A percentile compares a stretch with the other conserved stretches of the same genome.
Conservation (phyloP, 2,329 filamentous ascomycete species). For the Aspergillus luchuensis region DNA sequence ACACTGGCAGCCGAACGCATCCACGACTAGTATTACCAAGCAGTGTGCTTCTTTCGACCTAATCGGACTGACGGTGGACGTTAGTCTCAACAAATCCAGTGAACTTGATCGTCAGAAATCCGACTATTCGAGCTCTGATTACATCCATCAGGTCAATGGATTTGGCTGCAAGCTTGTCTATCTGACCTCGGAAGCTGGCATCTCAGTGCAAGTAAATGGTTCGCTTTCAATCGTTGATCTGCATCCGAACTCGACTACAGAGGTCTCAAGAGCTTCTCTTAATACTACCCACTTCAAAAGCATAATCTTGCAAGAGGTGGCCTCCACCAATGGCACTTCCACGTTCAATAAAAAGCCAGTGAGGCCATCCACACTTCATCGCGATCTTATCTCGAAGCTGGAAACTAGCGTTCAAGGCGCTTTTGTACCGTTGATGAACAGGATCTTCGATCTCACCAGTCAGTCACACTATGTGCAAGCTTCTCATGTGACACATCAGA, state of each 20-base stretch:
- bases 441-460: slow-evolving; percentile 5
- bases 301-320: slow-evolving; percentile 2
- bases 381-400: slow-evolving; percentile 1
- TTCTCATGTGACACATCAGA: slow-evolving; percentile 6
- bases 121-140: background rate
- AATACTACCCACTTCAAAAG: slow-evolving; percentile 7
- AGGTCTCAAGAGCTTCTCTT: background rate
- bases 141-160: background rate
- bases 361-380: background rate
- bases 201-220: slow-evolving; percentile 10
- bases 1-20: slow-evolving; percentile 6
- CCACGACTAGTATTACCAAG: background rate
- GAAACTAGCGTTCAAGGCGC: background rate
- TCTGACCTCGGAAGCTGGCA: background rate
- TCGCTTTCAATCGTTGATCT: slow-evolving; percentile 2
- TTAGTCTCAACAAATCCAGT: background rate
- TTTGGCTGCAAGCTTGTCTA: slow-evolving; percentile 11
- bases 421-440: slow-evolving; percentile 13
- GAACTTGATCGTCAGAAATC: background rate
- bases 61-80: background rate
- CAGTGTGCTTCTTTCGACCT: slow-evolving; percentile 5
- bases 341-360: background rate
- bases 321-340: background rate
- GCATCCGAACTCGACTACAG: background rate
- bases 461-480: slow-evolving; percentile 6